Evolutionary conservation across 257 asterid genomes (phyloP), one percentile per base, ranked within the genome.

Genomic region (Echium plantagineum): DNA sequence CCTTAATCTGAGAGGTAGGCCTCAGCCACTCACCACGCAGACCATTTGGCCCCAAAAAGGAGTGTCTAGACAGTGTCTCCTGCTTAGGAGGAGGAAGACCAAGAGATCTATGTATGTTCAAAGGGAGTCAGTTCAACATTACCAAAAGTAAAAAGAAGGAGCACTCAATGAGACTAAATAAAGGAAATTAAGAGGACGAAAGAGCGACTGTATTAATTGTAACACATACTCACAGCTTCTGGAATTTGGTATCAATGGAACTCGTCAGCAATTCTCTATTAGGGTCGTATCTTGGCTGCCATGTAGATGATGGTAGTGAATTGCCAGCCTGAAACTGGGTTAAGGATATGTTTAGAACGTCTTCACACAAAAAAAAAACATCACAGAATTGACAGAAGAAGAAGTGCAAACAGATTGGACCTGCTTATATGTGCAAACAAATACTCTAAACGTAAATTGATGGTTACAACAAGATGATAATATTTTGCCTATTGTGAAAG

Each of bases 11-110:
- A 63, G 90, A 61, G 63, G 75, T 74, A 55, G 94, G 89, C 69
- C 82, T 85, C 51, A 60, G 69, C 95, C 94, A 81, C 66, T 82
- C 94, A 73, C 94, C 94, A 69, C 66, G 89, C 72, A 91, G 98
- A 74, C 94, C 95, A 75, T 75, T 84, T 55, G 95, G 93, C 63
- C 95, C 95, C 60, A 91, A 75, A 55, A 91, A 38, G 9, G 97
- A 85, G 86, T 88, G 95, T 62, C 95, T 84, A 56, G 97, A 85
- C 72, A 88, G 71, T 21, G 97, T 88, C 73, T 91, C 98, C 75
- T 85, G 85, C 82, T 84, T 85, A 67, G 95, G 95, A 66, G 72
- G 88, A 65, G 97, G 90, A 66, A 84, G 74, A 74, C 80, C 64
- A 70, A 85, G 78, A 74, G 85, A 78, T 74, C n/a, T n/a, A n/a